Evolutionary conservation across 108 stramenopile species (phyloP).

Genomic region (Cyclotella kingstonii): DNA sequence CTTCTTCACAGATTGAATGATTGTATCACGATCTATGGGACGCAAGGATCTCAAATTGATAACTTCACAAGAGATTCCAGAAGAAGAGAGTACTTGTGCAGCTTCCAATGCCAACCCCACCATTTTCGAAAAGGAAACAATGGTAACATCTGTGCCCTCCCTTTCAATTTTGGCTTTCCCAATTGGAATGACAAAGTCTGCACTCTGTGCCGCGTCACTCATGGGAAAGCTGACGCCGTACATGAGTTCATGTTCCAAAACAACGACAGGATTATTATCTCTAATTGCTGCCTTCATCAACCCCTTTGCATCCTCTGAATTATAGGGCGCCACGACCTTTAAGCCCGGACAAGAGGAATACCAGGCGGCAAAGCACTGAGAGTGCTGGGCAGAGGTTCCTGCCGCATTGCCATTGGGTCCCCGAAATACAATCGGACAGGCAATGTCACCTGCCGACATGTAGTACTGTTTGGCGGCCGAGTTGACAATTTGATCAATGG

Average conservation of each 20-base stretch:
- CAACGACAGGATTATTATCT: constrained; percentile 97
- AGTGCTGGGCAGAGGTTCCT: constrained; percentile 98
- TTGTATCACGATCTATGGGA: constrained; percentile 94
- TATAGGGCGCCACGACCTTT: constrained; percentile 96
- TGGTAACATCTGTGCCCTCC: constrained; percentile 94
- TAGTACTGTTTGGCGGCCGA: constrained; percentile 98
- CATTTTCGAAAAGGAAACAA: constrained; percentile 91
- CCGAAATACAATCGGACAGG: constrained; percentile 97
- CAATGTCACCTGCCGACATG: constrained; percentile 95
- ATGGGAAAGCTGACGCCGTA: constrained; percentile 95
- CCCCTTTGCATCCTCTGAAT: constrained; percentile 96
- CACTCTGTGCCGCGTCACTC: constrained; percentile 87
- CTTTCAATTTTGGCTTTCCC: constrained; percentile 90
- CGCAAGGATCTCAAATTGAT: constrained; percentile 95
- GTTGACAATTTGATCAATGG: constrained; percentile 98
- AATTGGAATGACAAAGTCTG: constrained; percentile 90
- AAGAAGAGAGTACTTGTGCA: constrained; percentile 78
- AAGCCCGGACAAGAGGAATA: constrained; percentile 88
- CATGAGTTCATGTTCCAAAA: constrained; percentile 98
- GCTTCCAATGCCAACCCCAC: constrained; percentile 93
- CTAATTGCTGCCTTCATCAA: constrained; percentile 99
- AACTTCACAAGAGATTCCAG: constrained; percentile 90
- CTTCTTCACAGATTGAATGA: constrained; percentile 93
- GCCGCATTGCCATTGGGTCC: constrained; percentile 98
- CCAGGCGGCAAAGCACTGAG: constrained; percentile 99